Evolutionary conservation across 805 yeast genomes (phyloP).

Genomic region (Nematodospora valgi): DNA sequence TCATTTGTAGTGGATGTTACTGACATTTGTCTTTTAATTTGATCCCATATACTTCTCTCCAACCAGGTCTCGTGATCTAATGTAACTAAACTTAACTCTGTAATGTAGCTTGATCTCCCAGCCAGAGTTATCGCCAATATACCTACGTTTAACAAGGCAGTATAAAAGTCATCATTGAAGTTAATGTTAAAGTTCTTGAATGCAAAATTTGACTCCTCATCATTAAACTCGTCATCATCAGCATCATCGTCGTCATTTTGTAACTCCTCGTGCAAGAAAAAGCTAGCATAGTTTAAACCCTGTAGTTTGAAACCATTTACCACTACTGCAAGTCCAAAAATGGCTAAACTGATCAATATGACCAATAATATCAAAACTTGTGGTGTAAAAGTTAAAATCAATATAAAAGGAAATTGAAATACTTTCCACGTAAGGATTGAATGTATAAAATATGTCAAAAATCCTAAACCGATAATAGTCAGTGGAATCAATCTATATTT

Average conservation of each 20-base stretch:
- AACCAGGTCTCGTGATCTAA: conserved; percentile 57
- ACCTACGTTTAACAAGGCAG: conserved; percentile 58
- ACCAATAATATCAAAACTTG: conserved; percentile 55
- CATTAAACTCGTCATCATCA: conserved; percentile 8
- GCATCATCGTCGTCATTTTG: conserved; percentile 17
- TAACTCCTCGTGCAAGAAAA: conserved; percentile 21
- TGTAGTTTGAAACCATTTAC: conserved; percentile 44
- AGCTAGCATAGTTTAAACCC: conserved; percentile 35
- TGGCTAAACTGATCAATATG: conserved; percentile 47
- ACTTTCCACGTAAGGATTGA: conserved; percentile 40
- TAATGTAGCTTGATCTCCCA: conserved; percentile 60
- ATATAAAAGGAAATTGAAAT: conserved; percentile 50
- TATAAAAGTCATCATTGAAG: conserved; percentile 62
- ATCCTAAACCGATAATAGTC: conserved; percentile 51
- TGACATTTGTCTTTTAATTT: conserved; percentile 1
- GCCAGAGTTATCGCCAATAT: conserved; percentile 64
- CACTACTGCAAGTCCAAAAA: conserved; percentile 57
- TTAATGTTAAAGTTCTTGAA: conserved; percentile 32
- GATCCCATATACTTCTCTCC: conserved; percentile 34
- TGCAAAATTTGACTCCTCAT: conserved; percentile 16
- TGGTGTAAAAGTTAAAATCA: conserved; percentile 61
- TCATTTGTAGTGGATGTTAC: neutral
- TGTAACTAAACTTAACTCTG: conserved; percentile 49
- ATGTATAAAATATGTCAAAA: conserved; percentile 42
- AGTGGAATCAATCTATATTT: conserved; percentile 63